Evolutionary conservation across 169 alveolate species (phyloP), one percentile per base, ranked within the genome.

Genomic region (Plasmodium gaboni): DNA sequence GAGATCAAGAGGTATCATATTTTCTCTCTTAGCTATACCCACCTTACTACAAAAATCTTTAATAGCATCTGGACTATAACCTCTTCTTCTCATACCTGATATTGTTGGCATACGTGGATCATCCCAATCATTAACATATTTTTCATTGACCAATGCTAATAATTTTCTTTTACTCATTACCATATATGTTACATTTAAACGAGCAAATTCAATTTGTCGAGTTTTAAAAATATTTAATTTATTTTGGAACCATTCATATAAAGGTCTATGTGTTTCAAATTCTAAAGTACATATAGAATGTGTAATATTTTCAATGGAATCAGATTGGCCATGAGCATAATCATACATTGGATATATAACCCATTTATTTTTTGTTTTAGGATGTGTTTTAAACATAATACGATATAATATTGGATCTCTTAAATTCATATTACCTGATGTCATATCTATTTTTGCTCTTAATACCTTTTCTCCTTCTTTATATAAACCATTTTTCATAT

Each of bases 71-170:
- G 94, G 98, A 89, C 92, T 98, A 87, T 97, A 97, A 0, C 99
- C 99, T 78, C 99, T 96, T 50, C 99, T 94, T 59, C 98, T 95
- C 69, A 98, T 93, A 26, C 99, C 99, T 19, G 98, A 94, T 12
- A 99, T 93, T n/a, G 99, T 98, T 10, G 98, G 98, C 97, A 98
- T 94, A 65, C 99, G 94, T 8, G 99, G 99, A 91, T 98, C 99
- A 85, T 98, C 99, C 99, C 99, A 99, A 17, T 99, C 99, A 5
- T 94, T 90, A 19, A 98, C 99, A 32, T 93, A 51, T 51, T 96
- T 96, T 32, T 94, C 97, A 50, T 96, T 95, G 2, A 99, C 99
- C 60, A 99, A 88, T 28, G 97, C 94, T 17, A 97, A 93, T 38
- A 99, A 95, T 92, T 78, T 83, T 95, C 99, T 94, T 92, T 99